Base-by-base conservation (phyloP, 495 filamentous ascomycete species). In the Lentithecium fluviatile region DNA sequence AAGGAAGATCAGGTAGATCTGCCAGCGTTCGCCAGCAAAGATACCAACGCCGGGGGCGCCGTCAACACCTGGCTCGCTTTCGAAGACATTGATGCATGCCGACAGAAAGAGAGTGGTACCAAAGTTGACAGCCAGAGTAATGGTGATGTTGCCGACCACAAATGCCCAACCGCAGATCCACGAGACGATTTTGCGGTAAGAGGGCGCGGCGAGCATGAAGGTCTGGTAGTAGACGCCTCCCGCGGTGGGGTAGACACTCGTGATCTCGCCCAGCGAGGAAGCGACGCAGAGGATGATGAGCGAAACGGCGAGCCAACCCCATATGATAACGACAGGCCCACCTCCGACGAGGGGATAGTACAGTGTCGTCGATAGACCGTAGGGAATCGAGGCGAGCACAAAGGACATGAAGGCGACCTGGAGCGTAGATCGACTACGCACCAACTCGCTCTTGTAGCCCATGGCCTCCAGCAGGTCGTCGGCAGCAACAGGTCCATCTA, bases 111-210 rank as follows among this genome's bases (percentile, higher is more conserved):
- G 67, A 2, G 80, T 77, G 45, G 81, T 83, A 70, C 83, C 85
- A 58, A 88, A 88, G 63, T 88, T 85, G 29, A 87, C 84, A 6
- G 84, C 80, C 40, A 88, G 74, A 0, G 84, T 88, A 52, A 88
- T 87, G 26, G 84, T 88, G 71, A 85, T 85, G 66, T 88, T 87
- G 24, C 85, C 85, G 21, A 88, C 80, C 7, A 85, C 76, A 68
- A 83, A 88, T 20, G 83, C 71, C 85, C 86, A 88, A 52, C 82
- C 85, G 60, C 79, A 86, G 54, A 86, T 80, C 75, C 86, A 88
- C 12, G 83, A 84, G 2, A 83, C 69, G 7, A 83, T 69, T 20
- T 40, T 54, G 13, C 61, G 60, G 61, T 64, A 67, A 5, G 52
- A 53, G 11, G 64, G 56, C 8, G 80, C 72, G 6, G 80, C 75